Conservation (phyloP, 805 yeast species). For the Ogataea allantospora region DNA sequence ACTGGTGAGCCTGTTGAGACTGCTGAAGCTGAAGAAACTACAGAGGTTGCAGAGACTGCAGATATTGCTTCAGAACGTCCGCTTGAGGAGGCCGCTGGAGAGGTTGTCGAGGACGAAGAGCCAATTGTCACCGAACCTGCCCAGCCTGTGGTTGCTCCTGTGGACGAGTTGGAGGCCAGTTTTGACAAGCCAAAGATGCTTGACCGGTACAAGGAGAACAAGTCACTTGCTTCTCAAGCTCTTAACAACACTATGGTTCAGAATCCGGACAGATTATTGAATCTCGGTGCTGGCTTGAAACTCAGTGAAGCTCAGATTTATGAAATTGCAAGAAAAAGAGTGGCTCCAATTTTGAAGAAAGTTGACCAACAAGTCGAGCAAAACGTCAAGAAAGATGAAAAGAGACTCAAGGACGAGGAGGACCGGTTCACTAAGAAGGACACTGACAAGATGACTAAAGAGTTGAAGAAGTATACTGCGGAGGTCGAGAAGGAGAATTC, state of each 20-base stretch:
- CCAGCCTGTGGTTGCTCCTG: conserved; percentile 19
- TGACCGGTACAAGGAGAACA: conserved; percentile 48
- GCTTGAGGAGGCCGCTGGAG: conserved; percentile 10
- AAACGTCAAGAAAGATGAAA: conserved; percentile 40
- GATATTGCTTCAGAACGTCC: conserved; percentile 16
- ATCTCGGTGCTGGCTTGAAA: conserved; percentile 53
- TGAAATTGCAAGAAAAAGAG: conserved; percentile 54
- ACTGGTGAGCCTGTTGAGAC: conserved; percentile 12
- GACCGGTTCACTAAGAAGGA: conserved; percentile 35
- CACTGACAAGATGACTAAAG: conserved; percentile 33
- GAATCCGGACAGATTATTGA: conserved; percentile 48
- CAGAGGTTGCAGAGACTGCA: conserved; percentile 13
- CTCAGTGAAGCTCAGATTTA: conserved; percentile 55
- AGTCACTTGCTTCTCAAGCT: conserved; percentile 46
- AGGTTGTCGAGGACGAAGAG: conserved; percentile 8
- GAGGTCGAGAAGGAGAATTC: conserved; percentile 43
- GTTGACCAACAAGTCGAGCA: conserved; percentile 50
- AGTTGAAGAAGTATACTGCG: conserved; percentile 37
- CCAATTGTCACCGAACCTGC: conserved; percentile 11
- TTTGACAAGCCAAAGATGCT: conserved; percentile 50
- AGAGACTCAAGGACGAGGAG: conserved; percentile 39
- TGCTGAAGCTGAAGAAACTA: conserved; percentile 12
- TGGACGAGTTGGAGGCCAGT: conserved; percentile 38
- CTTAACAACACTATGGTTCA: conserved; percentile 41
- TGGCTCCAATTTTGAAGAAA: conserved; percentile 50